Conservation (phyloP, 345 rosid species). For the Laguncularia racemosa region DNA sequence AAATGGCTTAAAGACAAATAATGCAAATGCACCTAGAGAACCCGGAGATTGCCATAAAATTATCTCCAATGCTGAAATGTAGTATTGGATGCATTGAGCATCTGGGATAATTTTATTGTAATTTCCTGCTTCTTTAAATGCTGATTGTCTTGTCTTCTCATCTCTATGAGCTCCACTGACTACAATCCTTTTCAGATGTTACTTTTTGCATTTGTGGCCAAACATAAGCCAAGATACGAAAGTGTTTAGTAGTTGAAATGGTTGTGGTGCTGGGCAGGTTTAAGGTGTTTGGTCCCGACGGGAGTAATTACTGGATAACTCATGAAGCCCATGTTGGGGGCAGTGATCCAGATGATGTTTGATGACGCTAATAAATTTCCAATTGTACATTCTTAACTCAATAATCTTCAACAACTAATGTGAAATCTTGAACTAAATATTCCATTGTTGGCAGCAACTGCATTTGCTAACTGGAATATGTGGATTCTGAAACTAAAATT, state of each 20-base stretch:
- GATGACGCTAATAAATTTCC: constrained; percentile 15
- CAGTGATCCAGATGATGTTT: constrained; percentile 91
- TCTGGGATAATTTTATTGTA: too few relatives aligned
- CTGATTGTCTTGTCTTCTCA: too few relatives aligned
- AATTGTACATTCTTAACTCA: constrained; percentile 40
- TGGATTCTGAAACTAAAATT: constrained; percentile 20
- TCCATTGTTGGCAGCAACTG: constrained; percentile 16
- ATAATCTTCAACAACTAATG: constrained; percentile 16
- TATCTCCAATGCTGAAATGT: too few relatives aligned
- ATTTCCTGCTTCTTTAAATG: too few relatives aligned
- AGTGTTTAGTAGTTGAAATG: constrained; percentile 3
- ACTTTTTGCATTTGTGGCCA: too few relatives aligned
- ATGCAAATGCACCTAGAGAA: too few relatives aligned
- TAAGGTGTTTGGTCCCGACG: constrained; percentile 87
- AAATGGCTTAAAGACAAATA: too few relatives aligned
- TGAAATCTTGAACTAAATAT: constrained; percentile 16
- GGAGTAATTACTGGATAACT: constrained; percentile 68
- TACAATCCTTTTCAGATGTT: too few relatives aligned
- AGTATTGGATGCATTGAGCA: too few relatives aligned
- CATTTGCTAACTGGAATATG: constrained; percentile 3
- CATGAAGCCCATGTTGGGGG: constrained; percentile 70
- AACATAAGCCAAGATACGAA: too few relatives aligned
- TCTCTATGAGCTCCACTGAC: too few relatives aligned
- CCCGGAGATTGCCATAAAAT: too few relatives aligned
- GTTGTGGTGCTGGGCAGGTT: constrained; percentile 51